Conservation (phyloP, 1,139 yeast species). For the Blastobotrys apis region DNA sequence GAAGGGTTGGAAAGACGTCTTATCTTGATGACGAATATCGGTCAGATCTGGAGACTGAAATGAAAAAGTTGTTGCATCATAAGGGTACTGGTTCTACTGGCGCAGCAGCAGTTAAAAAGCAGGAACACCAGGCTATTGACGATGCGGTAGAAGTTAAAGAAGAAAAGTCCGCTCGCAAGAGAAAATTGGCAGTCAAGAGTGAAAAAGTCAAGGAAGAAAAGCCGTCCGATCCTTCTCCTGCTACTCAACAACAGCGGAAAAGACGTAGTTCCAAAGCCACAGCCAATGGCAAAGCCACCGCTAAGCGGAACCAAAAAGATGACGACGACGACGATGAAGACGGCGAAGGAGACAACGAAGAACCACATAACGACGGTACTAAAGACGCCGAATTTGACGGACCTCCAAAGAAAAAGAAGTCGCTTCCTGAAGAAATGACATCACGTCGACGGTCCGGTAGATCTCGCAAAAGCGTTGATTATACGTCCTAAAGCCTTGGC, state of each 20-base stretch:
- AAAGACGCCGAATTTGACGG: slow-evolving; percentile 7
- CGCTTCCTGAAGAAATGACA: neutral
- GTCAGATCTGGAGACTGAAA: slow-evolving; percentile 11
- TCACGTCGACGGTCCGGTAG: slow-evolving; percentile 13
- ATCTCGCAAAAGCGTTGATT: slow-evolving; percentile 5
- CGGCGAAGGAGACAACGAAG: slow-evolving; percentile 16
- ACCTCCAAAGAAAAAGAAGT: slow-evolving; percentile 2
- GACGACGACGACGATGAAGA: neutral
- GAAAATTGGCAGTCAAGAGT: too few species aligned
- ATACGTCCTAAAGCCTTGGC: slow-evolving; percentile 1
- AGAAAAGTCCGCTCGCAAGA: too few species aligned
- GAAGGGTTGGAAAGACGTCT: slow-evolving; percentile 36
- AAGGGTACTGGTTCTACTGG: neutral
- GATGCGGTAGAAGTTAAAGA: neutral
- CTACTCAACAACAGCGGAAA: too few species aligned
- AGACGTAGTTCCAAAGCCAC: too few species aligned
- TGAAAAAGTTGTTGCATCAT: slow-evolving; percentile 10
- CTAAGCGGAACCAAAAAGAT: neutral
- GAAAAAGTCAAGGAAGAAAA: neutral
- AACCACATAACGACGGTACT: too few species aligned
- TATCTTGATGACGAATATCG: slow-evolving; percentile 45
- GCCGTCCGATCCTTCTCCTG: too few species aligned
- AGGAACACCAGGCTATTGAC: too few species aligned
- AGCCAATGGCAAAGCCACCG: neutral
- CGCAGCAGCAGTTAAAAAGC: too few species aligned